Percentiles rank a stretch among this genome's conserved stretches.
Conservation (phyloP, 768 basidiomycete genomes). For the Lentinula detonsa region DNA sequence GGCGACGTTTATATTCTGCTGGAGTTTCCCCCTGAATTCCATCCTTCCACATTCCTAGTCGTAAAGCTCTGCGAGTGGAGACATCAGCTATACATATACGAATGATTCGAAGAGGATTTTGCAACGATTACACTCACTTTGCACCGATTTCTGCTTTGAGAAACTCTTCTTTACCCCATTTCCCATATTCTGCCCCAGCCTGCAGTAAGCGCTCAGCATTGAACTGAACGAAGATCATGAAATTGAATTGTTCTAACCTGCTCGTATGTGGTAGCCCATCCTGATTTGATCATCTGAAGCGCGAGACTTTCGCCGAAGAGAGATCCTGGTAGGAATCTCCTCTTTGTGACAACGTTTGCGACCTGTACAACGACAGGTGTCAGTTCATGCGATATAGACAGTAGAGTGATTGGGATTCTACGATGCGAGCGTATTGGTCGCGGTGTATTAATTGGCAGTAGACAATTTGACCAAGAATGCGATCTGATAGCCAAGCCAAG, state of each 20-base stretch:
- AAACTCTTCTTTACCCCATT: slow-evolving; percentile 58
- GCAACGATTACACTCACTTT: slow-evolving; percentile 38
- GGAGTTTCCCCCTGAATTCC: slow-evolving; percentile 59
- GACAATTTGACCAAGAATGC: slow-evolving; percentile 51
- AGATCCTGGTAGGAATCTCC: slow-evolving; percentile 46
- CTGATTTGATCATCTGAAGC: slow-evolving; percentile 73
- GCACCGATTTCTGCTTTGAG: slow-evolving; percentile 58
- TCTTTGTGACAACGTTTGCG: slow-evolving; percentile 52
- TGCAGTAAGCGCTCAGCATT: slow-evolving; percentile 11
- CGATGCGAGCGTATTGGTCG: slow-evolving; percentile 84
- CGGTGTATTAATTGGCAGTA: slow-evolving; percentile 67
- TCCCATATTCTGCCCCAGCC: slow-evolving; percentile 75
- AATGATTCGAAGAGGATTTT: neutral
- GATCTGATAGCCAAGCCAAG: slow-evolving; percentile 59
- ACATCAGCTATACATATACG: neutral
- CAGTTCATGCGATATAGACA: neutral
- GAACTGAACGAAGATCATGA: neutral
- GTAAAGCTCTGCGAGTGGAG: slow-evolving; percentile 37
- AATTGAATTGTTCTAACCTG: slow-evolving; percentile 28
- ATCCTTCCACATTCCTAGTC: slow-evolving; percentile 70
- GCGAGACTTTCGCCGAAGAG: slow-evolving; percentile 47
- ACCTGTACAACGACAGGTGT: slow-evolving; percentile 38
- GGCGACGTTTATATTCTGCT: slow-evolving; percentile 72
- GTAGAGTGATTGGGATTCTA: slow-evolving; percentile 28
- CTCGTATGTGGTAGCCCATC: slow-evolving; percentile 72